Evolutionary conservation across 768 basidiomycete genomes (phyloP).

Genomic region (Rhizopogon roseolus): DNA sequence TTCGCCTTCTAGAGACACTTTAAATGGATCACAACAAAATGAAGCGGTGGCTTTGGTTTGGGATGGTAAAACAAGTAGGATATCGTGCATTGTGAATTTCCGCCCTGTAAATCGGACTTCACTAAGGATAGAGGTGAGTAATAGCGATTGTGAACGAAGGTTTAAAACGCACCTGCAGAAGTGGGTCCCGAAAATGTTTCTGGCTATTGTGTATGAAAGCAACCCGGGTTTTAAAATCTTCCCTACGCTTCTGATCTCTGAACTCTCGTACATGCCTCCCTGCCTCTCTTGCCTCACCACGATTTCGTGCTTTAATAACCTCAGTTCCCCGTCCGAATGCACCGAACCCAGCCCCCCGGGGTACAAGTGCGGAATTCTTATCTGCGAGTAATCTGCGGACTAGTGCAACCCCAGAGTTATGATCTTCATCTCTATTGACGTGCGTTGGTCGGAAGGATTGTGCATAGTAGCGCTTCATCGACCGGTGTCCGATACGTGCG

Average conservation of each 20-base stretch:
- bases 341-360: slow-evolving; percentile 80
- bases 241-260: slow-evolving; percentile 71
- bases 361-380: slow-evolving; percentile 81
- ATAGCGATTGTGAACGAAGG: not conserved
- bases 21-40: not conserved
- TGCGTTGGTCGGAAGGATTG: slow-evolving; percentile 63
- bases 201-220: slow-evolving; percentile 80
- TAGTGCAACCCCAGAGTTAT: slow-evolving; percentile 68
- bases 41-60: not conserved
- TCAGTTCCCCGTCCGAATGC: slow-evolving; percentile 79
- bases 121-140: slow-evolving; percentile 14
- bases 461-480: slow-evolving; percentile 79
- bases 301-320: slow-evolving; percentile 86
- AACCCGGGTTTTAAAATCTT: slow-evolving; percentile 82
- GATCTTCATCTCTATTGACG: slow-evolving; percentile 46
- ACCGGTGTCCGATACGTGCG: slow-evolving; percentile 86
- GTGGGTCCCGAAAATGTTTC: slow-evolving; percentile 81
- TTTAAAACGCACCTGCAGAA: slow-evolving; percentile 41
- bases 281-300: slow-evolving; percentile 93
- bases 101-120: not conserved
- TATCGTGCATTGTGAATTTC: not conserved
- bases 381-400: slow-evolving; percentile 77
- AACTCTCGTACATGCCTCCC: slow-evolving; percentile 82
- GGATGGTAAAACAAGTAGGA: not conserved
- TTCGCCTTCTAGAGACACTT: slow-evolving; percentile 5